Percentiles rank a stretch among this genome's conserved stretches.
These are phyloP conservation scores for Dioscorea alata DNA, from an alignment of 106 monocot genomes.

Conservation along the genomic window DNA sequence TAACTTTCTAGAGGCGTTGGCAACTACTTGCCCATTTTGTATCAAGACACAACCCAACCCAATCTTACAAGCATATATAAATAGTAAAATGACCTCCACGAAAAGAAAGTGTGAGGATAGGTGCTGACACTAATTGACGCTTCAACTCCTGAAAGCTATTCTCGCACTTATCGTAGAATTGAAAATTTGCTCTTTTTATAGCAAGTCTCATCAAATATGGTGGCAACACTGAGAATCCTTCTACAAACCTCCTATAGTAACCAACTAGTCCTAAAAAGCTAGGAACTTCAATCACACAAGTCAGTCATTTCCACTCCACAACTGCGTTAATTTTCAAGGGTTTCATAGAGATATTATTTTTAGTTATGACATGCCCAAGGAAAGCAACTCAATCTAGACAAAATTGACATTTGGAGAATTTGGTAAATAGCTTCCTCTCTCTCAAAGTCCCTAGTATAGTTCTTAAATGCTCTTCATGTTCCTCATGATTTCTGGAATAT, in stretches of 20 bases:
- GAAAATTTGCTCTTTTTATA: no score
- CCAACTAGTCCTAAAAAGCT: background rate
- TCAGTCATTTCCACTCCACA: background rate
- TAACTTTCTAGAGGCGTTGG: no score
- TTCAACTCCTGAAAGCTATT: no score
- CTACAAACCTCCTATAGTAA: background rate
- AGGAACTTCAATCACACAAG: background rate
- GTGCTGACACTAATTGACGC: no score
- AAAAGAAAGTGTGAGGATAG: no score
- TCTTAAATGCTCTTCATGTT: background rate
- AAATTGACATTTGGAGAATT: background rate
- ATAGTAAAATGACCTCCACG: no score
- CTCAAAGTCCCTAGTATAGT: background rate
- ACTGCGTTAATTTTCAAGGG: background rate
- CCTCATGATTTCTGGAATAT: background rate
- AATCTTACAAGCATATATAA: no score
- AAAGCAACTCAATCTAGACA: background rate
- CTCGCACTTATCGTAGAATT: no score
- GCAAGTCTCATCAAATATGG: no score
- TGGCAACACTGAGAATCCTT: background rate
- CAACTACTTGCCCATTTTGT: no score
- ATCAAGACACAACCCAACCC: no score
- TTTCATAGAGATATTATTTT: no score
- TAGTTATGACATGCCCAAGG: background rate
- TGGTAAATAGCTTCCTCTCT: background rate